phyloP scores from a whole-genome alignment of 257 asterid genomes.

The Primulina tabacum region DNA sequence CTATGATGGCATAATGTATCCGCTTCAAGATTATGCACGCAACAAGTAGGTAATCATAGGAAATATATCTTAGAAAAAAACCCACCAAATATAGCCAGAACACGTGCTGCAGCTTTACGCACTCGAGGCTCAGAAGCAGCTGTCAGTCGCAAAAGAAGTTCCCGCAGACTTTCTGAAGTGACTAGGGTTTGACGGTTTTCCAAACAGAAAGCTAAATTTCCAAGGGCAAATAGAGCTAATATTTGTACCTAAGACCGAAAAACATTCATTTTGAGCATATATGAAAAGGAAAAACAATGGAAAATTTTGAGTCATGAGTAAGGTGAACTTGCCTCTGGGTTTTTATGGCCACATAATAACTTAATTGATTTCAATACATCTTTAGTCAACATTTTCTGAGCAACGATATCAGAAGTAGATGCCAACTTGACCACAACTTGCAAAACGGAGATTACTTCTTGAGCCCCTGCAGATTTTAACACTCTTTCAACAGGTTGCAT shows the following conservation, averaged over 20 bases:
- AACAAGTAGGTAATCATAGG: constrained; percentile 5
- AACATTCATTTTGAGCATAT: constrained; percentile 24
- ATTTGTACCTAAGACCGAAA: constrained; percentile 70
- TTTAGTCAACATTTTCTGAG: constrained; percentile 88
- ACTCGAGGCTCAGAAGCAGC: constrained; percentile 71
- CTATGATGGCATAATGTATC: constrained; percentile 38
- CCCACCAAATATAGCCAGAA: constrained; percentile 88
- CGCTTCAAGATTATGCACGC: constrained; percentile 21
- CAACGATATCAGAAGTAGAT: constrained; percentile 79
- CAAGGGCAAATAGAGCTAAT: constrained; percentile 79
- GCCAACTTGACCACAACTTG: constrained; percentile 88
- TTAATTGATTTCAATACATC: constrained; percentile 79
- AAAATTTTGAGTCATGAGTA: constrained; percentile 19
- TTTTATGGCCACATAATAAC: constrained; percentile 70
- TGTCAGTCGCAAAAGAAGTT: constrained; percentile 89
- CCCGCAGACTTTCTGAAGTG: constrained; percentile 95
- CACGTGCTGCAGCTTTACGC: constrained; percentile 96
- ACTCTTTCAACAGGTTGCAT: constrained; percentile 97
- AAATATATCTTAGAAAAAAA: constrained; percentile 19
- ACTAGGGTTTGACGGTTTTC: constrained; percentile 82
- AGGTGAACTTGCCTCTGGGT: constrained; percentile 73
- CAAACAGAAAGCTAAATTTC: constrained; percentile 89
- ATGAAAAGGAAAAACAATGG: constrained; percentile 21
- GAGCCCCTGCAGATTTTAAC: constrained; percentile 68
- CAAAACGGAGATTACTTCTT: constrained; percentile 84